phyloP scores from a whole-genome alignment of 73 alveolate species.

The Paramecium octaurelia region DNA sequence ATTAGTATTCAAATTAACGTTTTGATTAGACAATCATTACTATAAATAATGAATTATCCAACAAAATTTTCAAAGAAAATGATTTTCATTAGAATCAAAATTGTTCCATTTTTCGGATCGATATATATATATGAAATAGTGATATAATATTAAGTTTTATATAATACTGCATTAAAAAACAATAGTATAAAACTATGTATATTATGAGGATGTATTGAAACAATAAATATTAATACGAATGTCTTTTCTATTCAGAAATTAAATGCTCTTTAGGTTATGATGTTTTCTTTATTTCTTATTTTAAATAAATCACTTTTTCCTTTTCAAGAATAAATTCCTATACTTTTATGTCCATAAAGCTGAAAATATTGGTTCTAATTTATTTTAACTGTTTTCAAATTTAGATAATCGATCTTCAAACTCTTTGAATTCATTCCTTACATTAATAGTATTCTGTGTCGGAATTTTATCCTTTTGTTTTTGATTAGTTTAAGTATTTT shows the following conservation, averaged over 20 bases:
- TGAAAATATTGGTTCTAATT: background rate
- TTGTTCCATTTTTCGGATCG: background rate
- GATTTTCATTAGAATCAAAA: background rate
- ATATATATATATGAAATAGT: background rate
- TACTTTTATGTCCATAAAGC: background rate
- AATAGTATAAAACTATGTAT: background rate
- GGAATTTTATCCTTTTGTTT: background rate
- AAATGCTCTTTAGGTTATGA: background rate
- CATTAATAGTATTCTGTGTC: background rate
- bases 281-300: background rate
- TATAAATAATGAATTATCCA: background rate
- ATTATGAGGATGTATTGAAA: background rate
- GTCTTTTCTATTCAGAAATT: background rate
- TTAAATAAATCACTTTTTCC: slow-evolving; percentile 14
- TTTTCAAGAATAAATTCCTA: background rate
- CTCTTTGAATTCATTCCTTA: background rate
- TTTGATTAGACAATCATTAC: background rate
- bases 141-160: background rate
- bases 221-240: background rate
- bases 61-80: background rate
- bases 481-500: background rate
- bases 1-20: background rate
- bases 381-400: background rate
- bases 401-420: slow-evolving; percentile 23
- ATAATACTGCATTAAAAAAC: background rate